Evolutionary conservation across 306 rosid species (phyloP).

Genomic region (Hylodesmum podocarpum): DNA sequence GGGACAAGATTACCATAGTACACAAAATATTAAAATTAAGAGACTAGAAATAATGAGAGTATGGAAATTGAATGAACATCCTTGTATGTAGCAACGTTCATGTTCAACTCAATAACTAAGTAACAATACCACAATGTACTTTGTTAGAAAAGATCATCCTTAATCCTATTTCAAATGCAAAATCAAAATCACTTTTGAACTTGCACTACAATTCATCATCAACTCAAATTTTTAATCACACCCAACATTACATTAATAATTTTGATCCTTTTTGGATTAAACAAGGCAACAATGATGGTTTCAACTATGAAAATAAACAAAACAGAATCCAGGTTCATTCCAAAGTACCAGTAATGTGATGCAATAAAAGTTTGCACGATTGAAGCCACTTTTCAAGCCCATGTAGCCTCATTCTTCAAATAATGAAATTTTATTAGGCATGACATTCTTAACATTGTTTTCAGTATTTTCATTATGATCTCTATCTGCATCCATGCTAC

Average conservation of each 20-base stretch:
- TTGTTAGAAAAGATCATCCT: too few species aligned
- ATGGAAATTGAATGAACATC: too few species aligned
- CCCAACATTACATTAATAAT: constrained; percentile 73
- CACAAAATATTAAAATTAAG: too few species aligned
- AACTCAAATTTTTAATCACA: too few species aligned
- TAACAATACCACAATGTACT: too few species aligned
- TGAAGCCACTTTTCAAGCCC: constrained; percentile 99
- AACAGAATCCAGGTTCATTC: constrained; percentile 97
- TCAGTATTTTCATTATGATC: constrained; percentile 92
- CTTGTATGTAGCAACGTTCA: too few species aligned
- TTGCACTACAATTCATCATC: too few species aligned
- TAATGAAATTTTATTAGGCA: constrained; percentile 89
- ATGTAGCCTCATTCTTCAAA: constrained; percentile 95
- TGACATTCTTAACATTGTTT: constrained; percentile 74
- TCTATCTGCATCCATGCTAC: constrained; percentile 98
- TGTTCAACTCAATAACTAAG: too few species aligned
- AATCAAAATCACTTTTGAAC: too few species aligned
- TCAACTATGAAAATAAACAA: constrained; percentile 88
- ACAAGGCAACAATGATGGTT: constrained; percentile 75
- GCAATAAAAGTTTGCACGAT: constrained; percentile 79
- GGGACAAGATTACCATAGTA: too few species aligned
- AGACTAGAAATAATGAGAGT: too few species aligned
- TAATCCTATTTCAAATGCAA: too few species aligned
- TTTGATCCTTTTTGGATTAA: constrained; percentile 84
- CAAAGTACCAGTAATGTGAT: constrained; percentile 85